Base-by-base conservation (phyloP, 2,329 filamentous ascomycete species). In the Ophiognomonia clavigignenti-juglandacearum region DNA sequence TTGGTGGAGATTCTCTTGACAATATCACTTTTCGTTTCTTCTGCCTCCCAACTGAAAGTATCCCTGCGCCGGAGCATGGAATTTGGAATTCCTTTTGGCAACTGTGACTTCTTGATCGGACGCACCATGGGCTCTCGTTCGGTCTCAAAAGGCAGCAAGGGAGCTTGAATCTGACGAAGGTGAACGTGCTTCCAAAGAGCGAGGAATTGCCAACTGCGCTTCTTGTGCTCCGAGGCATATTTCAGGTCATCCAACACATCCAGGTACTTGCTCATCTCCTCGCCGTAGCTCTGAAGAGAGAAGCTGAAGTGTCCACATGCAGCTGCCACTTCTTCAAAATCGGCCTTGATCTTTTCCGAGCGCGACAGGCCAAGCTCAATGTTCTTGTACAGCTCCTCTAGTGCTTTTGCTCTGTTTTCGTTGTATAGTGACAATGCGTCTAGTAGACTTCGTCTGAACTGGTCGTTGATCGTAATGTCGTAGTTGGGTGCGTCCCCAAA, bases 231-330 rank as follows among this genome's bases (percentile, higher is more conserved):
- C 22, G 81, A 82, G 16, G 80, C 71, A 53, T 86, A 78, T 62
- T 93, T 91, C 34, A 97, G 68, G 35, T 96, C 88, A 59, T 96
- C 89, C 4, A 98, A 70, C 1, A 93, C 83, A 43, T 88, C 82
- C 37, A 98, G 67, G 57, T 95, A 93, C 11, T 78, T 79, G 54
- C 88, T 82, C 69, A 95, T 86, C 60, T 96, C 90, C 61, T 95
- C 88, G 0, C 89, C 91, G 60, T 97, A 92, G 56, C 93, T 87
- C 53, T 93, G 80, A 22, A 98, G 72, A 36, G 87, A 95, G 62
- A 93, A 96, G 61, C 88, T 92, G 61, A 97, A 98, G 65, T 97
- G 91, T 0, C 93, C 92, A 60, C 93, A 98, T 47, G 91, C 95
- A n/a, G 93, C 92, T 34, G 92, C 91, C 10, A 97, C 91, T 65